Conservation (phyloP, 2,329 filamentous ascomycete species). For the Colletotrichum brevisporum region DNA sequence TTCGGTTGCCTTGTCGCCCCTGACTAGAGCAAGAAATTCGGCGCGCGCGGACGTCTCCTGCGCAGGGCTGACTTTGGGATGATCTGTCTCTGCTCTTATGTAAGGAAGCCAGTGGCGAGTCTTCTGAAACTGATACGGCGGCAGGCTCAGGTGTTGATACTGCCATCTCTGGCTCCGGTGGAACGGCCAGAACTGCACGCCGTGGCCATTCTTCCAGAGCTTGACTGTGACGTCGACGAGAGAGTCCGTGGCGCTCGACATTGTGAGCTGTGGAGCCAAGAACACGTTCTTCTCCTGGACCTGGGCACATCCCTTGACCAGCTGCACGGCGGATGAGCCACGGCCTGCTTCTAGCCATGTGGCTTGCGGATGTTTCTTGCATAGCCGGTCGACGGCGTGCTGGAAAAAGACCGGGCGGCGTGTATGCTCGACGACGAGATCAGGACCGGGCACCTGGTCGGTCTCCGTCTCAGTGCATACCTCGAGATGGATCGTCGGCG, state of each 20-base stretch:
- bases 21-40: conserved; percentile 1
- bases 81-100: background rate
- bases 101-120: conserved; percentile 45
- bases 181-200: conserved; percentile 45
- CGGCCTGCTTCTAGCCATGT: conserved; percentile 53
- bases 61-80: background rate
- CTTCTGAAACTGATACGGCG: conserved; percentile 49
- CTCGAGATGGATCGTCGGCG: background rate
- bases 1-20: background rate
- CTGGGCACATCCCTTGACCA: conserved; percentile 43
- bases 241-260: conserved; percentile 8
- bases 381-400: conserved; percentile 47
- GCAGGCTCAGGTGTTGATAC: conserved; percentile 42
- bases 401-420: conserved; percentile 52
- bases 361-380: conserved; percentile 40
- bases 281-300: background rate
- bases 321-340: conserved; percentile 49
- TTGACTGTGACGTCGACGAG: conserved; percentile 27
- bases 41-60: background rate
- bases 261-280: conserved; percentile 33
- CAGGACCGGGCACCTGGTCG: conserved; percentile 33
- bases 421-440: conserved; percentile 47
- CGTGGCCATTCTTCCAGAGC: conserved; percentile 43
- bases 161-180: conserved; percentile 38
- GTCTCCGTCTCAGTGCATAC: conserved; percentile 29